These are phyloP conservation scores for Clausena lansium DNA, from an alignment of 345 rosid species.

Conservation along the genomic window DNA sequence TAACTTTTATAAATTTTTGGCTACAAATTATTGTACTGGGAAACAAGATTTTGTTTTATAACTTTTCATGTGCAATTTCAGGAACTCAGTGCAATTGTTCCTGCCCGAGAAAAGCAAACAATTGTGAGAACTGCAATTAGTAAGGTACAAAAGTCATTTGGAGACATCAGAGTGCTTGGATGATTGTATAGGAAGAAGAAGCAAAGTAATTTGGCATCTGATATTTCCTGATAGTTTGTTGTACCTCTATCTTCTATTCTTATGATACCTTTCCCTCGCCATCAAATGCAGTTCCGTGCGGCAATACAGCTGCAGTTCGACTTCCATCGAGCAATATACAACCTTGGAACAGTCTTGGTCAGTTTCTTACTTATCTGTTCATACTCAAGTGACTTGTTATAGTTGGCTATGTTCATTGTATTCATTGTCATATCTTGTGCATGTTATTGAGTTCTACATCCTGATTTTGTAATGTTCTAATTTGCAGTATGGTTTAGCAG, in stretches of 20 bases:
- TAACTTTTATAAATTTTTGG: neutral
- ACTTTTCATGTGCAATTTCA: slow-evolving; percentile 31
- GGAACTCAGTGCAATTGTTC: slow-evolving; percentile 99
- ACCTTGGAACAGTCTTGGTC: slow-evolving; percentile 98
- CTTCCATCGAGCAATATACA: slow-evolving; percentile 96
- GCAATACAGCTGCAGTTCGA: slow-evolving; percentile 94
- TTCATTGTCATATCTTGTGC: slow-evolving; percentile 8
- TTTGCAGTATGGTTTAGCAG: slow-evolving; percentile 92
- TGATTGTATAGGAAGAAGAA: slow-evolving; percentile 24
- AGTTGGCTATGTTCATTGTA: neutral
- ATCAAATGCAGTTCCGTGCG: slow-evolving; percentile 75
- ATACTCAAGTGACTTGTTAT: slow-evolving; percentile 1
- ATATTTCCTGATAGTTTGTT: slow-evolving; percentile 12
- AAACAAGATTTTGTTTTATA: slow-evolving; percentile 5
- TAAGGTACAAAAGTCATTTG: slow-evolving; percentile 61
- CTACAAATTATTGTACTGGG: neutral
- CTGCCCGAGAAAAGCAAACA: slow-evolving; percentile 85
- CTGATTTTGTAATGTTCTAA: slow-evolving; percentile 8
- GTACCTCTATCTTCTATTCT: slow-evolving; percentile 15
- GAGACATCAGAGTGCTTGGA: slow-evolving; percentile 27
- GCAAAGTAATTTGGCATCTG: slow-evolving; percentile 28
- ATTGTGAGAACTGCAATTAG: slow-evolving; percentile 92
- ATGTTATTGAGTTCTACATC: neutral
- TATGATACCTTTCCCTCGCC: slow-evolving; percentile 14
- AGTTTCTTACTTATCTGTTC: slow-evolving; percentile 32